A percentile compares a stretch with the other conserved stretches of the same genome.
Evolutionary conservation across 192 early-diverging fungal genomes (phyloP).

Genomic region (Coemansia sp.): DNA sequence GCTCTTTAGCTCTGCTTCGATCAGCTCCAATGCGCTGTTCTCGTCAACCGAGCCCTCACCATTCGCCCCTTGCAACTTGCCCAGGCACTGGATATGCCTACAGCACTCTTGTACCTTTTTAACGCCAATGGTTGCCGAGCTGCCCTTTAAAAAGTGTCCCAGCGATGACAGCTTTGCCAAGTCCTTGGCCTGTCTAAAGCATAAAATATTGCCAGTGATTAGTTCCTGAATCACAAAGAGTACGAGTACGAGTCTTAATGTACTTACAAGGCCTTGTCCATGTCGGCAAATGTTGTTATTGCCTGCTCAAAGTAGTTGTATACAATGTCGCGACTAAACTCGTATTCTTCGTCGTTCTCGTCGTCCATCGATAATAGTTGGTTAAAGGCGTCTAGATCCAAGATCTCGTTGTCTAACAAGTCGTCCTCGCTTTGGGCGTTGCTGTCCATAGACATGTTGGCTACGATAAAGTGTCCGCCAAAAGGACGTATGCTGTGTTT

Average conservation of each 20-base stretch:
- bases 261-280: slow-evolving; percentile 68
- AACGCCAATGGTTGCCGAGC: slow-evolving; percentile 83
- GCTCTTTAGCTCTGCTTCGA: slow-evolving; percentile 57
- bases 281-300: slow-evolving; percentile 70
- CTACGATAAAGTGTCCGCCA: neutral
- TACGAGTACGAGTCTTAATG: neutral
- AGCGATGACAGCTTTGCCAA: slow-evolving; percentile 71
- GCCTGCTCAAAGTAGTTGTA: slow-evolving; percentile 86
- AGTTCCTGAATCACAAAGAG: neutral
- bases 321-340: slow-evolving; percentile 74
- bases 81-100: slow-evolving; percentile 87
- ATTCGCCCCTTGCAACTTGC: slow-evolving; percentile 54
- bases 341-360: slow-evolving; percentile 83
- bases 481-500: neutral
- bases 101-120: slow-evolving; percentile 78
- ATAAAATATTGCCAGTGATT: neutral
- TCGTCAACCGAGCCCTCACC: slow-evolving; percentile 55
- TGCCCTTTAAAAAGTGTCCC: slow-evolving; percentile 93
- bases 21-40: slow-evolving; percentile 62
- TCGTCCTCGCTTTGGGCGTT: slow-evolving; percentile 38
- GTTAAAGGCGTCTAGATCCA: slow-evolving; percentile 82
- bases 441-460: neutral
- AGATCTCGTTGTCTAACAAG: slow-evolving; percentile 59
- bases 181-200: slow-evolving; percentile 54
- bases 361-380: slow-evolving; percentile 93